phyloP scores from a whole-genome alignment of 2,329 filamentous ascomycete species.

The Fusarium sp. region DNA sequence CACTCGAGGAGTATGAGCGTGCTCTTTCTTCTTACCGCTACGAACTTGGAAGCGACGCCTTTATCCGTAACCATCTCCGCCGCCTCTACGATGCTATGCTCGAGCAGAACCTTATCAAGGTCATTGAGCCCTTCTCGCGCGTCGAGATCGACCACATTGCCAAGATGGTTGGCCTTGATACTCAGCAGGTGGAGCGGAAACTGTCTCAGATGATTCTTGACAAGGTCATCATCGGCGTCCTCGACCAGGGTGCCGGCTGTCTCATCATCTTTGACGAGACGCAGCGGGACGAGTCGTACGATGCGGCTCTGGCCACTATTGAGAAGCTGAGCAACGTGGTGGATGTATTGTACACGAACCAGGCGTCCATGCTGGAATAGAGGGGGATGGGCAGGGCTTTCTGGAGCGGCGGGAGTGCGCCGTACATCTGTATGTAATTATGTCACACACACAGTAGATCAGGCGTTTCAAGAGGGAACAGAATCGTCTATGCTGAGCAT shows the following conservation, averaged over 20 bases:
- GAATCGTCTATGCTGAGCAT: constrained; percentile 41
- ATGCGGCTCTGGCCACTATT: constrained; percentile 92
- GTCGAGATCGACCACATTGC: constrained; percentile 98
- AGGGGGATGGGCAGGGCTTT: constrained; percentile 9
- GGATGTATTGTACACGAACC: constrained; percentile 97
- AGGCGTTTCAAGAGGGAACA: constrained; percentile 47
- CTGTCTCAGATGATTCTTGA: constrained; percentile 99
- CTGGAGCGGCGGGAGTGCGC: constrained; percentile 14
- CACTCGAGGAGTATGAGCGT: constrained; percentile 95
- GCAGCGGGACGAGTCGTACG: constrained; percentile 91
- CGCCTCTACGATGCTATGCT: constrained; percentile 98
- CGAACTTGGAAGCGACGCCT: constrained; percentile 93
- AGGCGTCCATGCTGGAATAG: constrained; percentile 94
- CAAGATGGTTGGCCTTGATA: constrained; percentile 97
- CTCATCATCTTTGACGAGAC: constrained; percentile 98
- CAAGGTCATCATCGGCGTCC: constrained; percentile 96
- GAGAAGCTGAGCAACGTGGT: constrained; percentile 98
- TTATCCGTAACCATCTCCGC: constrained; percentile 96
- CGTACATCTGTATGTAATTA: constrained; percentile 48
- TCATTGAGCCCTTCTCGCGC: constrained; percentile 97
- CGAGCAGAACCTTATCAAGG: constrained; percentile 99
- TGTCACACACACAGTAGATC: constrained; percentile 48
- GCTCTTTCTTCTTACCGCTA: constrained; percentile 91
- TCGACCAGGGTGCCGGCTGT: constrained; percentile 97
- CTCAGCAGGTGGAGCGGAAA: constrained; percentile 96